Evolutionary conservation across 176 grass and related monocot species (phyloP).

Genomic region (Oryza officinalis): DNA sequence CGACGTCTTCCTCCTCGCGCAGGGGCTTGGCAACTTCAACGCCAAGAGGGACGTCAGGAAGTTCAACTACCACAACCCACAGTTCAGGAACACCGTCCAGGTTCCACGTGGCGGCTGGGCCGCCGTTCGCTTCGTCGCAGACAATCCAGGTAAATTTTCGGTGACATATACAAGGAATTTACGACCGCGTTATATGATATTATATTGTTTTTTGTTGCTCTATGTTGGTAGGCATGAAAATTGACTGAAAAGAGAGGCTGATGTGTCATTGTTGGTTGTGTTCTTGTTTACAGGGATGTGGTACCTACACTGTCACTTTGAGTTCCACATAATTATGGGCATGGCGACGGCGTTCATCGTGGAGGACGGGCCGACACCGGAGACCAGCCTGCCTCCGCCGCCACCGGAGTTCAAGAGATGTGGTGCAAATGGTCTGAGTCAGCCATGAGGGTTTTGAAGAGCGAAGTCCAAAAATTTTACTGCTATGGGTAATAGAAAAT

Average conservation of each 20-base stretch:
- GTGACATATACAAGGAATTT: too few relatives aligned
- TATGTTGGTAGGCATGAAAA: neutral
- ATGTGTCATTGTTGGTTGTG: neutral
- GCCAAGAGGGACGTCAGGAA: constrained; percentile 39
- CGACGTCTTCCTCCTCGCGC: constrained; percentile 36
- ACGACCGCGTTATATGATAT: too few relatives aligned
- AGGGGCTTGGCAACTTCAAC: constrained; percentile 56
- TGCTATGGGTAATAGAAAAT: neutral
- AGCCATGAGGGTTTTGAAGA: neutral
- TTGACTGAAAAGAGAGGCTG: neutral
- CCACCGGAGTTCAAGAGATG: neutral
- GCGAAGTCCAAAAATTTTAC: neutral
- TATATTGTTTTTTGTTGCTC: neutral
- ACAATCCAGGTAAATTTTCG: constrained; percentile 49
- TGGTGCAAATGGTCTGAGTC: neutral
- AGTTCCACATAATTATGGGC: constrained; percentile 31
- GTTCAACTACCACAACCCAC: constrained; percentile 62
- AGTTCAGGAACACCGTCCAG: constrained; percentile 46
- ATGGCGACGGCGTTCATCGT: constrained; percentile 37
- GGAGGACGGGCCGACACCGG: constrained; percentile 23
- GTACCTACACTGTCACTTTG: constrained; percentile 42
- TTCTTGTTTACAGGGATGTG: constrained; percentile 23
- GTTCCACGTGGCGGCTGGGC: constrained; percentile 48
- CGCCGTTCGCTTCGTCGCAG: constrained; percentile 37
- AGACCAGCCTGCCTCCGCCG: constrained; percentile 23